Evolutionary conservation across 108 stramenopile genomes (phyloP), one percentile per base, ranked within the genome.

Genomic region (Stephanodiscus triporus): DNA sequence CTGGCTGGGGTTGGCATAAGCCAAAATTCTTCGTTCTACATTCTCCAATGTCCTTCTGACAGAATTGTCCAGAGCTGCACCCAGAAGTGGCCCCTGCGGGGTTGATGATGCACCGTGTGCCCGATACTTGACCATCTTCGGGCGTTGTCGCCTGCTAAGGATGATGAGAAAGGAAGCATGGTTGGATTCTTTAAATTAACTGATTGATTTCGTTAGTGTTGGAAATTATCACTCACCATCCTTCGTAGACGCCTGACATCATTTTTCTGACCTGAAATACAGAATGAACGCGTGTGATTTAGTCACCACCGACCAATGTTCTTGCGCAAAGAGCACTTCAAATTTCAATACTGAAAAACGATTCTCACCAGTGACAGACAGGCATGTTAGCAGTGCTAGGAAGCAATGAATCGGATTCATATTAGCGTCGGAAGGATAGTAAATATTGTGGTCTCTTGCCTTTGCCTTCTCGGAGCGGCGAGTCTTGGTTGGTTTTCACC

Each of bases 301-400:
- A 53, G 51, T 53, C 7, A 53, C 7, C 24, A 4, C 51, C 20
- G 51, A 53, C 23, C n/a, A 14, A 14, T 53, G 51, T 20, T 24
- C 51, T 20, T 14, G 6, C 24, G n/a, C n/a, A n/a, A n/a, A n/a
- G n/a, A n/a, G n/a, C 20, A 53, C 8, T 1, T 9, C 4, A 26
- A 13, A 54, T 9, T 20, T 8, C 7, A 26, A 54, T 45, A 14
- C 14, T 4, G 16, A 45, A 45, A 3, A 16, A 0, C 43, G 16
- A 16, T 45, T 45, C 60, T 38, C 23, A 61, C 60, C 60, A n/a
- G 60, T 43, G 2, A 36, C 36, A 19, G 40, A 0, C 17, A 40
- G 17, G 60, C 60, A 61, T 61, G 38, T 61, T n/a, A 61, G 36
- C 17, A 61, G 60, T 20, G 30, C 36, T 20, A 61, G 17, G 30